Evolutionary conservation across 225 moss, liverwort and hornwort species (phyloP).

Genomic region (Climacium dendroides): DNA sequence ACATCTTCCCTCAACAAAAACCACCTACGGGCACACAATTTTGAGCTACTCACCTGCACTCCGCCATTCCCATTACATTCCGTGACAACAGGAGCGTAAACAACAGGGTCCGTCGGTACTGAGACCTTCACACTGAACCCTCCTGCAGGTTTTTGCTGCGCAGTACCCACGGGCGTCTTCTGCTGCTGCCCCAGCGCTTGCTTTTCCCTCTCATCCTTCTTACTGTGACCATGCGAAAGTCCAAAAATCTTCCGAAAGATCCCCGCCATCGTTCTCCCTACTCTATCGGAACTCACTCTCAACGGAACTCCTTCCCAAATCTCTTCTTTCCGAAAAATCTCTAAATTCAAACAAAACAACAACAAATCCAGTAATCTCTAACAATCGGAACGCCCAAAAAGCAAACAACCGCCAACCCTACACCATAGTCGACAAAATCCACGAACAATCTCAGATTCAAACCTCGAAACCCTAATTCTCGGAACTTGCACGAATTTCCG

Average conservation of each 20-base stretch:
- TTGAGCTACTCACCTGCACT: conserved; percentile 22
- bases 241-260: conserved; percentile 43
- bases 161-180: not conserved
- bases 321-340: not conserved
- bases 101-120: conserved; percentile 22
- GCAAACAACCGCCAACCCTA: not conserved
- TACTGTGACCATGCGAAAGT: conserved; percentile 7
- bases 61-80: conserved; percentile 49
- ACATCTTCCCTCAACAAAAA: not conserved
- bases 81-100: conserved; percentile 37
- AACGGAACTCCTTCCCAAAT: not conserved
- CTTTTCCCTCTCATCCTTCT: conserved; percentile 37
- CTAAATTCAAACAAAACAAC: not conserved
- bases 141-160: conserved; percentile 4
- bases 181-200: conserved; percentile 1
- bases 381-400: not conserved
- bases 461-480: conserved; percentile 33
- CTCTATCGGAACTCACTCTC: not conserved
- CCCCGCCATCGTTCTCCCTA: conserved; percentile 22
- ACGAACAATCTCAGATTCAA: not conserved
- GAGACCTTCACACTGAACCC: conserved; percentile 45
- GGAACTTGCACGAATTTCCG: not conserved
- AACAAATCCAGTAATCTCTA: not conserved
- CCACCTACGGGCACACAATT: not conserved
- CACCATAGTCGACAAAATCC: not conserved